Conservation (phyloP, 1,139 yeast species). For the Debaryomyces sp. region DNA sequence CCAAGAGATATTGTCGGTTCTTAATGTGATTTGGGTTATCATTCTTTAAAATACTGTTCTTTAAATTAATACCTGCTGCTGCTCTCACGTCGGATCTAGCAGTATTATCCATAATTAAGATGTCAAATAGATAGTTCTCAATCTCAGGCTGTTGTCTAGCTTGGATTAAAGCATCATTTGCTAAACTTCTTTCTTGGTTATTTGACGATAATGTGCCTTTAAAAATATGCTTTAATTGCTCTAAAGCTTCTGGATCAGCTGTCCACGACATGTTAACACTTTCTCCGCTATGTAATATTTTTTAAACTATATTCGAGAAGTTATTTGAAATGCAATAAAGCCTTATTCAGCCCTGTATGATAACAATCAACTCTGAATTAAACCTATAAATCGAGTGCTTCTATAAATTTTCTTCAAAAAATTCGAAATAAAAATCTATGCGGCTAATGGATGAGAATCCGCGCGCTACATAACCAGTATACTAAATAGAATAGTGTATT, state of each 20-base stretch:
- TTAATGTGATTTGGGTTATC: slow-evolving; percentile 26
- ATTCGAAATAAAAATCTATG: slow-evolving; percentile 5
- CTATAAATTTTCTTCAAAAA: slow-evolving; percentile 5
- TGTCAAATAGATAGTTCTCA: slow-evolving; percentile 73
- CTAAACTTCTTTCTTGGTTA: slow-evolving; percentile 58
- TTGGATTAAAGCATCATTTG: slow-evolving; percentile 63
- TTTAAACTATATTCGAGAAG: neutral
- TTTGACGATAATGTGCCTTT: slow-evolving; percentile 67
- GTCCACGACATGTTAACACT: slow-evolving; percentile 46
- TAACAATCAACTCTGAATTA: neutral
- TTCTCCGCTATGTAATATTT: neutral
- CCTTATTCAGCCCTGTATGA: neutral
- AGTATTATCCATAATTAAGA: slow-evolving; percentile 57
- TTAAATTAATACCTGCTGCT: slow-evolving; percentile 84
- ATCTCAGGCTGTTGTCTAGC: slow-evolving; percentile 75
- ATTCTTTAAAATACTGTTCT: slow-evolving; percentile 62
- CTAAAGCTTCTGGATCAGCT: slow-evolving; percentile 62
- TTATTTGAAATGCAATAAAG: neutral
- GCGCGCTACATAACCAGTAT: slow-evolving; percentile 8
- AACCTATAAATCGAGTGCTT: neutral
- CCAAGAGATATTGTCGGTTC: slow-evolving; percentile 57
- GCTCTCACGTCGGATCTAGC: slow-evolving; percentile 69
- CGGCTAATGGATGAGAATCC: slow-evolving; percentile 8
- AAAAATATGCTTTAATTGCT: slow-evolving; percentile 64
- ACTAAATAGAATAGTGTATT: neutral